Conservation (phyloP, 306 rosid genomes). For the Delonix regia region DNA sequence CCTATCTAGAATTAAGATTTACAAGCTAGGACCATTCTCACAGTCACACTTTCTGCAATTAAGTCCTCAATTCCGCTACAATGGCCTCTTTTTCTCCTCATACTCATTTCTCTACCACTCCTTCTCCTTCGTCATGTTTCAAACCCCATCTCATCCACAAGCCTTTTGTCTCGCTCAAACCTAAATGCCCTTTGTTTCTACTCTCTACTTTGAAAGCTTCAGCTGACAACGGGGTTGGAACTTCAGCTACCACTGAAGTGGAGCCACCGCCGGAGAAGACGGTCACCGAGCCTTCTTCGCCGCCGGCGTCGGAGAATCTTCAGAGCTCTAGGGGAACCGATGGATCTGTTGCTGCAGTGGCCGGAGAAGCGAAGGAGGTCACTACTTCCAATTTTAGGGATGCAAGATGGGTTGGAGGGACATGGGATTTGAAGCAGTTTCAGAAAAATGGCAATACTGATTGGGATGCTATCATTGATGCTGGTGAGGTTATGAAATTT, state of each 20-base stretch:
- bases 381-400: conserved; percentile 59
- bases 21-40: not conserved
- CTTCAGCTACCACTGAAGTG: conserved; percentile 44
- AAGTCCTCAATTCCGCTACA: conserved; percentile 52
- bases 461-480: conserved; percentile 98
- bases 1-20: not conserved
- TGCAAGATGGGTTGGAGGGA: conserved; percentile 79
- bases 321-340: conserved; percentile 50
- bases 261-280: conserved; percentile 40
- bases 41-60: not conserved
- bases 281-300: not conserved
- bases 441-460: conserved; percentile 71
- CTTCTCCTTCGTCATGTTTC: conserved; percentile 50
- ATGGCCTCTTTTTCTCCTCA: conserved; percentile 81
- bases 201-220: conserved; percentile 49
- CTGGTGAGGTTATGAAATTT: conserved; percentile 58
- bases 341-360: conserved; percentile 53
- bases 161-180: conserved; percentile 42
- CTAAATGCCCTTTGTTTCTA: conserved; percentile 35
- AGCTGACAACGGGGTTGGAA: conserved; percentile 59
- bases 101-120: conserved; percentile 49
- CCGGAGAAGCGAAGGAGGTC: conserved; percentile 45
- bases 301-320: conserved; percentile 29
- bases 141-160: conserved; percentile 43
- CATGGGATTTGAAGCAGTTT: conserved; percentile 97